Evolutionary conservation across 441 rosid species (phyloP).

Genomic region (Raphanus hybrid): DNA sequence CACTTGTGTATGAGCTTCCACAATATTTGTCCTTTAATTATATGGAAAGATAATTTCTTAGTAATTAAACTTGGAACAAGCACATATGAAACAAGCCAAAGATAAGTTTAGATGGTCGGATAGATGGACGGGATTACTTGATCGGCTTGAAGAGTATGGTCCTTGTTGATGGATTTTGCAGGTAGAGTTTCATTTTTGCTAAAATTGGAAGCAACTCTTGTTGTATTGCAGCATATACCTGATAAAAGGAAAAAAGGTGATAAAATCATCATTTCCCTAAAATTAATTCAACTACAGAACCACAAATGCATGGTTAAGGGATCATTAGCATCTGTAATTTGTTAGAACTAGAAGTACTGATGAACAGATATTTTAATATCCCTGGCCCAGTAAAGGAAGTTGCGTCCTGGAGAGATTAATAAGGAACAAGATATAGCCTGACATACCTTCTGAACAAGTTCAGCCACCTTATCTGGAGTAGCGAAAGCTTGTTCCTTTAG

Average conservation of each 20-base stretch:
- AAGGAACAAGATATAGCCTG: conserved; percentile 10
- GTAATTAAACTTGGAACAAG: conserved; percentile 7
- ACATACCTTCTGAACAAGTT: conserved; percentile 88
- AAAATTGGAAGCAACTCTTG: conserved; percentile 77
- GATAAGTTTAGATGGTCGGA: conserved; percentile 7
- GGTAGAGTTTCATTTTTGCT: conserved; percentile 91
- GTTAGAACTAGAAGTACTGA: conserved; percentile 1
- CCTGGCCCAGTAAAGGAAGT: conserved; percentile 17
- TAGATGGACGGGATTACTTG: conserved; percentile 57
- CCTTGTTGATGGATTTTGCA: conserved; percentile 86
- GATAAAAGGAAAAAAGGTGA: conserved; percentile 37
- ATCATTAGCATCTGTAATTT: conserved; percentile 13
- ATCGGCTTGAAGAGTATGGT: conserved; percentile 95
- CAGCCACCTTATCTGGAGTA: conserved; percentile 93
- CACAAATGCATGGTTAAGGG: not conserved
- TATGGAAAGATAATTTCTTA: not conserved
- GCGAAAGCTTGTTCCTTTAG: conserved; percentile 97
- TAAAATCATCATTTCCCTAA: conserved; percentile 26
- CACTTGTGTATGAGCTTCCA: conserved; percentile 93
- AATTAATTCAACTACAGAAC: conserved; percentile 1
- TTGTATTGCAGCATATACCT: conserved; percentile 82
- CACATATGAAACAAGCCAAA: conserved; percentile 4
- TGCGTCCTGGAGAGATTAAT: conserved; percentile 29
- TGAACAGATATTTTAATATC: conserved; percentile 7
- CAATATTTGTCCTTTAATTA: conserved; percentile 71